phyloP scores from a whole-genome alignment of 2,329 filamentous ascomycete species.

The Ciborinia camelliae region DNA sequence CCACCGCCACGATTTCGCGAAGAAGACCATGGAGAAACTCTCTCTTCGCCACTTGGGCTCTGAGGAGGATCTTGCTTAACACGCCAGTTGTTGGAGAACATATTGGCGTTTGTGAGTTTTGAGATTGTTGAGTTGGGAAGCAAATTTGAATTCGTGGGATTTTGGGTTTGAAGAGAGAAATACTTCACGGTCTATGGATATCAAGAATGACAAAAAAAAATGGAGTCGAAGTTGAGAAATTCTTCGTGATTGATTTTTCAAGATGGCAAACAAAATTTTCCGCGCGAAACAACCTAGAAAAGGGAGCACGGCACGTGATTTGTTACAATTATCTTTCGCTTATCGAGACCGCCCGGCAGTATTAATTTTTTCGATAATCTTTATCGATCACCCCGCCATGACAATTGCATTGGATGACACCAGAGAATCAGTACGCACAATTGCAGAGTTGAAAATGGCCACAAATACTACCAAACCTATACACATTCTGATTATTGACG shows the following conservation, averaged over 20 bases:
- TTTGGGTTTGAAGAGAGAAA: background rate
- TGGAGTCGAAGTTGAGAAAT: constrained; percentile 1
- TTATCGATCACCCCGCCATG: constrained; percentile 25
- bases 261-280: constrained; percentile 13
- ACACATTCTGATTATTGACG: constrained; percentile 82
- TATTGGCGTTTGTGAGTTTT: constrained; percentile 14
- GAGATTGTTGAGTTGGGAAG: constrained; percentile 11
- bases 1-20: constrained; percentile 14
- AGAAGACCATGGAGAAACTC: constrained; percentile 10
- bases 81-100: constrained; percentile 34
- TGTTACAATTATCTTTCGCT: background rate
- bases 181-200: background rate
- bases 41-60: constrained; percentile 5
- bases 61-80: constrained; percentile 26
- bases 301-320: constrained; percentile 2
- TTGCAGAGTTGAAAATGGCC: constrained; percentile 28
- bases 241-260: constrained; percentile 12
- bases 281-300: constrained; percentile 14
- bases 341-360: constrained; percentile 16
- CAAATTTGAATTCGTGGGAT: background rate
- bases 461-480: constrained; percentile 58
- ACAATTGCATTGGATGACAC: too few species aligned
- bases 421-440: background rate
- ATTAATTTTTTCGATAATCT: constrained; percentile 21
- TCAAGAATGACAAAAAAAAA: background rate